A percentile compares a stretch with the other conserved stretches of the same genome.
phyloP scores from a whole-genome alignment of 106 monocot genomes.

The Dendrobium chrysotoxum region DNA sequence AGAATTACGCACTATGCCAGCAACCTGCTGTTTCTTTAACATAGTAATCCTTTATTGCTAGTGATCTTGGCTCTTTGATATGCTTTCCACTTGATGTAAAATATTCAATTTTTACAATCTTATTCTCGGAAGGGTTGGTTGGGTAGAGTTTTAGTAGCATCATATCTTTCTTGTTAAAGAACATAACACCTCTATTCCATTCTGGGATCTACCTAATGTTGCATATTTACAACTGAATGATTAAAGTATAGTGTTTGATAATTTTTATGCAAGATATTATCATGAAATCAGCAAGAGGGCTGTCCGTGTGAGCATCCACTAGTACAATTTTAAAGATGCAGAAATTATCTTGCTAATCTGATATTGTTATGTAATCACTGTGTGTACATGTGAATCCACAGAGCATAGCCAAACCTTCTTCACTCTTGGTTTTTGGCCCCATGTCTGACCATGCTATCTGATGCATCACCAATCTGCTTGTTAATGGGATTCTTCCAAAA shows the following conservation, averaged over 20 bases:
- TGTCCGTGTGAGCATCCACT: neutral
- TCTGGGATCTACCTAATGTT: neutral
- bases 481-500: neutral
- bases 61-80: neutral
- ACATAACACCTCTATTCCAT: neutral
- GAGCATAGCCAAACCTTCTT: neutral
- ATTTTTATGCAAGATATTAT: neutral
- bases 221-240: neutral
- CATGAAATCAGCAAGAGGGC: neutral
- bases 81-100: neutral
- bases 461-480: neutral
- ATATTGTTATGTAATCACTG: neutral
- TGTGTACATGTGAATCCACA: neutral
- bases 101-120: neutral
- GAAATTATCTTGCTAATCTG: neutral
- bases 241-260: neutral
- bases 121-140: neutral
- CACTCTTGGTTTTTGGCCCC: neutral
- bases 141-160: neutral
- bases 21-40: neutral
- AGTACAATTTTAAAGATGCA: neutral
- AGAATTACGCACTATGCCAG: neutral
- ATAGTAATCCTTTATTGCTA: neutral
- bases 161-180: neutral
- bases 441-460: neutral